Conservation (phyloP, 345 rosid genomes). For the Ceriops tagal region DNA sequence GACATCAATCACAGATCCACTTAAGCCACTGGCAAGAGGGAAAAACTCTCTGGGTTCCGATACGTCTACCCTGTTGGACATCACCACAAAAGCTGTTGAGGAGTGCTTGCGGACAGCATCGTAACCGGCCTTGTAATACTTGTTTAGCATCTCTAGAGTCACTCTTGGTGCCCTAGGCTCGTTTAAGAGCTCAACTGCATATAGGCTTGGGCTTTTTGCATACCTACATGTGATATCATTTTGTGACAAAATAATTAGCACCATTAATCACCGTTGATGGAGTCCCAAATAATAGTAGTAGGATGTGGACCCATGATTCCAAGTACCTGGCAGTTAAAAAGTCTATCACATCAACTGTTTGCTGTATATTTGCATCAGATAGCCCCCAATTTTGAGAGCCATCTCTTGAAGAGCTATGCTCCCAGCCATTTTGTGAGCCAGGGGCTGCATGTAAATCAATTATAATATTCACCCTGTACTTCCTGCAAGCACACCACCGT, state of each 20-base stretch:
- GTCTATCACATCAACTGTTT: conserved; percentile 49
- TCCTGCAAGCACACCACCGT: conserved; percentile 27
- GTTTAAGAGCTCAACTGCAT: conserved; percentile 60
- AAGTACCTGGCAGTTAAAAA: conserved; percentile 46
- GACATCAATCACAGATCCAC: conserved; percentile 45
- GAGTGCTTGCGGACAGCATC: conserved; percentile 50
- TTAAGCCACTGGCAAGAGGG: conserved; percentile 38
- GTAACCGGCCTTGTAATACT: conserved; percentile 52
- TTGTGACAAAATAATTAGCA: neutral
- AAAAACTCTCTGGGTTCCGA: conserved; percentile 45
- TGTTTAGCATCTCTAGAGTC: conserved; percentile 25
- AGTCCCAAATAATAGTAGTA: no score
- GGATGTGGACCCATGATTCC: no score
- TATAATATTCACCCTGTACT: conserved; percentile 39
- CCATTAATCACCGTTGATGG: no score
- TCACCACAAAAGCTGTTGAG: conserved; percentile 43
- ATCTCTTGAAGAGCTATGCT: conserved; percentile 56
- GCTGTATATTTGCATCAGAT: conserved; percentile 39
- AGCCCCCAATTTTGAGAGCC: conserved; percentile 59
- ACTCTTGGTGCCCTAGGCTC: conserved; percentile 57
- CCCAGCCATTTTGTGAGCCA: conserved; percentile 55
- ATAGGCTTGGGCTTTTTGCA: conserved; percentile 42
- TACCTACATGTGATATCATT: conserved; percentile 24
- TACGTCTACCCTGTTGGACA: conserved; percentile 47
- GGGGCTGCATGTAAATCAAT: conserved; percentile 67